These are phyloP conservation scores for Apiospora pterosperma DNA, from an alignment of 2,329 filamentous ascomycete genomes.

Conservation along the genomic window DNA sequence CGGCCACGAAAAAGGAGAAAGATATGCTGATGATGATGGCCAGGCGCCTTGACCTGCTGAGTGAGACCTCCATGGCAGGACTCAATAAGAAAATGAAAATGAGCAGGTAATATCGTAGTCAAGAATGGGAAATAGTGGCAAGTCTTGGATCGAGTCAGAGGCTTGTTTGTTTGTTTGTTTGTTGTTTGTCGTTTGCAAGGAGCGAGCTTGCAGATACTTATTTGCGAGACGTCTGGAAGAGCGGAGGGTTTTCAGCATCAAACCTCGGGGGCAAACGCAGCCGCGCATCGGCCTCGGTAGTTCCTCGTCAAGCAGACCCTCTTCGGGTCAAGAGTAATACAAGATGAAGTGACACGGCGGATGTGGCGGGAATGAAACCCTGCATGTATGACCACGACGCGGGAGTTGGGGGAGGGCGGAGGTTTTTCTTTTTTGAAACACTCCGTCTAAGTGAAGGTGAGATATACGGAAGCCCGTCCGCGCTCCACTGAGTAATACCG, in stretches of 20 bases:
- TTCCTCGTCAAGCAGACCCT: neutral
- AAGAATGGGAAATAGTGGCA: neutral
- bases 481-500: neutral
- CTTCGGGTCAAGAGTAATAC: neutral
- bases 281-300: neutral
- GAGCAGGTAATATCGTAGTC: neutral
- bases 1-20: constrained; percentile 48
- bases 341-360: neutral
- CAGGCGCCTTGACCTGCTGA: neutral
- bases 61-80: neutral
- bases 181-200: neutral
- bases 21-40: constrained; percentile 42
- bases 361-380: neutral
- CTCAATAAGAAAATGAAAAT: too few relatives aligned
- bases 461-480: neutral
- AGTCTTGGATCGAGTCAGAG: neutral
- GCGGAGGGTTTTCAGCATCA: neutral
- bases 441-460: neutral
- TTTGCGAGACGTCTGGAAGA: neutral
- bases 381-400: neutral
- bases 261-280: neutral
- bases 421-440: neutral
- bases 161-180: neutral
- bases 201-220: neutral
- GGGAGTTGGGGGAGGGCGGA: neutral